These are phyloP conservation scores for Phytophthora crassamura DNA, from an alignment of 352 stramenopile species.

Conservation along the genomic window DNA sequence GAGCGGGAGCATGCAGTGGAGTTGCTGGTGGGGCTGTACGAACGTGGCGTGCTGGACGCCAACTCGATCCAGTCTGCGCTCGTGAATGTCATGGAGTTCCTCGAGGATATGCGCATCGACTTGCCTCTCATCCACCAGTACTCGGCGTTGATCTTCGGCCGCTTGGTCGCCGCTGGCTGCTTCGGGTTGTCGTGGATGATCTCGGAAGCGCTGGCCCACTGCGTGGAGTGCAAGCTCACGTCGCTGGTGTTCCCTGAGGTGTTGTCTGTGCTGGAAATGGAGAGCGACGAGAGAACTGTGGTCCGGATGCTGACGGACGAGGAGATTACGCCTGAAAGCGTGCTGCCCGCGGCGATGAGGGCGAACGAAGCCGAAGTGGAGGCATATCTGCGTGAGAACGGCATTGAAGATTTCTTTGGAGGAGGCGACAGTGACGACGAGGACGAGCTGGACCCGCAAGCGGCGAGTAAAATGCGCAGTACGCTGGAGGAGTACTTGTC, in stretches of 20 bases:
- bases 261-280: conserved; percentile 72
- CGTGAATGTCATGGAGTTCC: conserved; percentile 77
- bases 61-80: conserved; percentile 78
- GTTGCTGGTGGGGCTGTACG: conserved; percentile 82
- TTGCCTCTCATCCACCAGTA: conserved; percentile 86
- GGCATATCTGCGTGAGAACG: conserved; percentile 68
- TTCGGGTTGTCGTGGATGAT: conserved; percentile 89
- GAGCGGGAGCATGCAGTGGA: conserved; percentile 76
- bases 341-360: conserved; percentile 52
- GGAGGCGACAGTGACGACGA: conserved; percentile 59
- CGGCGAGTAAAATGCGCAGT: conserved; percentile 67
- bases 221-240: conserved; percentile 69
- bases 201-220: conserved; percentile 53
- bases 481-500: conserved; percentile 83
- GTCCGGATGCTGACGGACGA: conserved; percentile 83
- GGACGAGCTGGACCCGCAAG: conserved; percentile 66
- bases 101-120: conserved; percentile 89
- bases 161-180: conserved; percentile 78
- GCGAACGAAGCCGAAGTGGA: conserved; percentile 53
- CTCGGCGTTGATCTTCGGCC: conserved; percentile 72
- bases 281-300: conserved; percentile 71
- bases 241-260: conserved; percentile 79
- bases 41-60: conserved; percentile 64
- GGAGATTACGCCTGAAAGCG: conserved; percentile 63
- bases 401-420: conserved; percentile 72